Percentiles rank a stretch among this genome's conserved stretches.
These are phyloP conservation scores for Dendrobium huoshanense DNA, from an alignment of 106 monocot genomes.

Conservation along the genomic window DNA sequence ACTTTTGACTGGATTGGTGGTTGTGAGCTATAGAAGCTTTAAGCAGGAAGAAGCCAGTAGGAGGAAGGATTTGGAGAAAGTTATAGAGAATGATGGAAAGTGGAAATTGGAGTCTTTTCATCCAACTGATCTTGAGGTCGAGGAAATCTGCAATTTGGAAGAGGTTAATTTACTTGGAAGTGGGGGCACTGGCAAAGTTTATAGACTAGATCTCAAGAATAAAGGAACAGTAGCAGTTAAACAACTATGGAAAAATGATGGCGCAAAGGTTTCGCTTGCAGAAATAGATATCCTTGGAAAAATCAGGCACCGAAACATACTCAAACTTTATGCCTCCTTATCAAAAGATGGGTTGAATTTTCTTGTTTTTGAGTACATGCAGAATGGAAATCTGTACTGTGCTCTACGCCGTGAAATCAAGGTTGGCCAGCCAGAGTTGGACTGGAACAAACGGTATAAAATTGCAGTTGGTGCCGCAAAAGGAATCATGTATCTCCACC, in stretches of 20 bases:
- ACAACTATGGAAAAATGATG: constrained; percentile 40
- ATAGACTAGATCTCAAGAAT: constrained; percentile 43
- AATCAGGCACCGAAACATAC: constrained; percentile 68
- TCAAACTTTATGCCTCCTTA: constrained; percentile 69
- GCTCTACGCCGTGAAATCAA: constrained; percentile 41
- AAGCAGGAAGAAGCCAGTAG: constrained; percentile 30
- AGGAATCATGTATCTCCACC: constrained; percentile 88
- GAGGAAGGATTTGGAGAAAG: constrained; percentile 26
- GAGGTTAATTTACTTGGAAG: constrained; percentile 69
- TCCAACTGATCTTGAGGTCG: constrained; percentile 48
- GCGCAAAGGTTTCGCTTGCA: constrained; percentile 24
- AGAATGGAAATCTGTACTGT: constrained; percentile 61
- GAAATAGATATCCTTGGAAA: constrained; percentile 68
- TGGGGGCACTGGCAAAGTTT: constrained; percentile 66
- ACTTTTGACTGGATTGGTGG: constrained; percentile 23
- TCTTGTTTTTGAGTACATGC: constrained; percentile 71
- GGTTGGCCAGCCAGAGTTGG: constrained; percentile 29
- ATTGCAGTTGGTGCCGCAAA: constrained; percentile 75
- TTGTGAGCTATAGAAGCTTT: constrained; percentile 44
- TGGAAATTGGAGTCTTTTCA: constrained; percentile 65
- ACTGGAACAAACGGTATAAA: constrained; percentile 59
- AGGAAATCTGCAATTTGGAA: constrained; percentile 45
- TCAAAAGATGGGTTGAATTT: constrained; percentile 37
- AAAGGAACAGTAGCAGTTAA: constrained; percentile 64
- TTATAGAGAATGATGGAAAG: constrained; percentile 9